These are phyloP conservation scores for Schizochytrium sp. DNA, from an alignment of 108 stramenopile genomes.

Conservation along the genomic window DNA sequence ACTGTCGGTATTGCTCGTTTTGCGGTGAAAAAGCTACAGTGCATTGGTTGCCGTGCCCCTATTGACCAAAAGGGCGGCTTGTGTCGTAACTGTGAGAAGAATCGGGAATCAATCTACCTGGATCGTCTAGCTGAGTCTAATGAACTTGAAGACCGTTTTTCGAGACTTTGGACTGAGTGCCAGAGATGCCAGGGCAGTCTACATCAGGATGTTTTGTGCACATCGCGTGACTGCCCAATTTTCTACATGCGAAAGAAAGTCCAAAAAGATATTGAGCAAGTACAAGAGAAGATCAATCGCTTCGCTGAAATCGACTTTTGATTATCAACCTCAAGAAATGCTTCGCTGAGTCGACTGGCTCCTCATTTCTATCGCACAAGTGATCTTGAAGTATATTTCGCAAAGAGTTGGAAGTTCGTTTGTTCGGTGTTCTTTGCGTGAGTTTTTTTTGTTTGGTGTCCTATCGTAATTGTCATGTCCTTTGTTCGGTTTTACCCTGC, in stretches of 20 bases:
- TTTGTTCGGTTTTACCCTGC: too few species aligned
- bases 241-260: slow-evolving; percentile 99
- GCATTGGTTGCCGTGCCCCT: slow-evolving; percentile 94
- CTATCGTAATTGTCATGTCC: too few species aligned
- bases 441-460: too few species aligned
- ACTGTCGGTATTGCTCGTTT: slow-evolving; percentile 98
- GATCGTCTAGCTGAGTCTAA: slow-evolving; percentile 85
- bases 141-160: slow-evolving; percentile 86
- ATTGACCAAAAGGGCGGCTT: slow-evolving; percentile 85
- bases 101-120: slow-evolving; percentile 91
- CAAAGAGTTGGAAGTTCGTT: too few species aligned
- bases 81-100: slow-evolving; percentile 88
- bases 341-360: too few species aligned
- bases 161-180: slow-evolving; percentile 90
- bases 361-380: too few species aligned
- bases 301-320: slow-evolving; percentile 75
- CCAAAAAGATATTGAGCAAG: slow-evolving; percentile 90
- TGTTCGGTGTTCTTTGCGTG: too few species aligned
- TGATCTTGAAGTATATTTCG: too few species aligned
- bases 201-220: slow-evolving; percentile 97
- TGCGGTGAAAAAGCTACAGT: slow-evolving; percentile 92
- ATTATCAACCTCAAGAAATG: neutral
- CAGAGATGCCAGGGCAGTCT: slow-evolving; percentile 98
- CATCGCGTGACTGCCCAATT: slow-evolving; percentile 95
- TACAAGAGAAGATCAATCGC: slow-evolving; percentile 88